Conservation (phyloP, 148 eudicot species). For the Rhododendron ovatum region DNA sequence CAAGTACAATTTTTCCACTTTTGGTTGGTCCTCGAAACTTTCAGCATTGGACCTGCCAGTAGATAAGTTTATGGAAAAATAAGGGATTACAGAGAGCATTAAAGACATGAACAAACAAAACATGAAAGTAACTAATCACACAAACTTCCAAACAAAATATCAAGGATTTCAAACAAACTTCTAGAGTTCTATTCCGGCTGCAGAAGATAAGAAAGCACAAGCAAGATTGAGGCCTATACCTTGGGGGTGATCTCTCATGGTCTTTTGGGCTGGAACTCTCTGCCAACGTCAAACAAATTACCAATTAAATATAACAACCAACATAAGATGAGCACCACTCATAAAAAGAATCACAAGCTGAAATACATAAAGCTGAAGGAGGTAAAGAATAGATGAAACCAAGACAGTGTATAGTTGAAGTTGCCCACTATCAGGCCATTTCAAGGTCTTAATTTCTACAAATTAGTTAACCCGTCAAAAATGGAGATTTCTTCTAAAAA, state of each 20-base stretch:
- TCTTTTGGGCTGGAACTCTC: constrained; percentile 40
- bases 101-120: neutral
- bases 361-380: neutral
- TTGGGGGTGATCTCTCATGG: constrained; percentile 40
- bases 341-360: neutral
- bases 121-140: neutral
- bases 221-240: constrained; percentile 32
- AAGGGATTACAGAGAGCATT: neutral
- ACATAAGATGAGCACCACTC: neutral
- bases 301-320: neutral
- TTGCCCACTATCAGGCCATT: too few relatives aligned
- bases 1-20: constrained; percentile 60
- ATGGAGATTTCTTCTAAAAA: too few relatives aligned
- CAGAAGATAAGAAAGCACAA: neutral
- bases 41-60: constrained; percentile 56
- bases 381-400: neutral
- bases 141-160: neutral
- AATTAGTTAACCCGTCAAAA: too few relatives aligned
- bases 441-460: too few relatives aligned
- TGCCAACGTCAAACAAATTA: constrained; percentile 20
- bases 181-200: neutral
- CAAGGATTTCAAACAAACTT: neutral
- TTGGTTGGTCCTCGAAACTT: constrained; percentile 55
- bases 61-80: neutral
- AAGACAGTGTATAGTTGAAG: neutral